A percentile compares a stretch with the other conserved stretches of the same genome.
Evolutionary conservation across 2,329 filamentous ascomycete species (phyloP).

Genomic region (Onygena corvina): DNA sequence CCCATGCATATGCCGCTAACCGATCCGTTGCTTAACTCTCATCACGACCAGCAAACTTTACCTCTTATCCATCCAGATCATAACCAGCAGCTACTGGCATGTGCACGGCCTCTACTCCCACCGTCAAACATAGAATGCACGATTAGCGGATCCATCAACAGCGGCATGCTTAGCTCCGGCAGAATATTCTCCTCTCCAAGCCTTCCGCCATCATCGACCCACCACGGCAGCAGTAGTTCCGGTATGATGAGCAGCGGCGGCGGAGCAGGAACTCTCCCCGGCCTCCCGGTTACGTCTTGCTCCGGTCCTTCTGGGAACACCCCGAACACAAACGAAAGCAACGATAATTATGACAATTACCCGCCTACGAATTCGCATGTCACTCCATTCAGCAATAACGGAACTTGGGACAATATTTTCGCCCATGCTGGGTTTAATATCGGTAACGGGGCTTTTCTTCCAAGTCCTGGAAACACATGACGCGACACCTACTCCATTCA

Average conservation of each 20-base stretch:
- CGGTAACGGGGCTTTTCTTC: slow-evolving; percentile 17
- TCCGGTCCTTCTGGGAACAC: neutral
- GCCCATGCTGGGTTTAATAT: slow-evolving; percentile 19
- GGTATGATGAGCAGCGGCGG: neutral
- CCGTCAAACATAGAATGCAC: slow-evolving; percentile 2
- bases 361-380: neutral
- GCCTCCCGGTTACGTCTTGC: neutral
- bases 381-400: slow-evolving; percentile 13
- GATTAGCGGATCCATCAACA: slow-evolving; percentile 3
- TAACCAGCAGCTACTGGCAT: slow-evolving; percentile 1
- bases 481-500: too few relatives aligned
- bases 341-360: neutral
- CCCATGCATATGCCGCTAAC: slow-evolving; percentile 5
- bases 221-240: neutral
- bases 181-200: slow-evolving; percentile 1
- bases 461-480: slow-evolving; percentile 10
- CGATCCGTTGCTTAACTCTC: neutral
- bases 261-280: neutral
- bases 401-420: slow-evolving; percentile 17
- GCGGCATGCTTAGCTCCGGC: neutral
- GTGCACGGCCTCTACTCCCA: slow-evolving; percentile 1
- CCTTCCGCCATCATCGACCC: neutral
- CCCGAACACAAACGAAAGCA: neutral
- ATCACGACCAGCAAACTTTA: slow-evolving; percentile 1
- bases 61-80: neutral